Evolutionary conservation across 495 filamentous ascomycete genomes (phyloP), one percentile per base, ranked within the genome.

Genomic region (Cladorrhinum samala): DNA sequence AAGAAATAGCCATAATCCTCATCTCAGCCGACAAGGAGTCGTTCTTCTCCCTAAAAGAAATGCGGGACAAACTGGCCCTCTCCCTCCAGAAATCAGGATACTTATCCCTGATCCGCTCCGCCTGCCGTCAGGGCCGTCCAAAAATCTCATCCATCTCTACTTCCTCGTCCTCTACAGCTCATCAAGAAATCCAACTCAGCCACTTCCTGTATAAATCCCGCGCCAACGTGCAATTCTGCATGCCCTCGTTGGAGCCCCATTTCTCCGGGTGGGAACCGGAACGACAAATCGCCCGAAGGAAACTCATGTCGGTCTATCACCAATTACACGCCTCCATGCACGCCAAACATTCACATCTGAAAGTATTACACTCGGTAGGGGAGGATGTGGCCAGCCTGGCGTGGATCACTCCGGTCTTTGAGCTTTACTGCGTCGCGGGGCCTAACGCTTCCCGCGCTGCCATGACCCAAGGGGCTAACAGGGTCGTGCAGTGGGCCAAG

Each of bases 141-240:
- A 75, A 68, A 18, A 68, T 72, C 44, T 79, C 81, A 44, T 83
- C 92, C 51, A 86, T 97, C 46, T 80, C 89, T 9, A 86, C 93
- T 2, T 86, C 83, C 27, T 86, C 88, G n/a, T n/a, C n/a, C n/a
- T n/a, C n/a, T n/a, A n/a, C n/a, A n/a, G n/a, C n/a, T 6, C 9
- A 5, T 14, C 2, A 24, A 11, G 27, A 33, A 33, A 23, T 7
- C 42, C 81, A 85, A 6, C 70, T 97, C 24, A 80, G 84, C 46
- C 93, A 98, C 70, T 98, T 96, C 68, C 70, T 98, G 27, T 98
- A 95, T 73, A 97, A 96, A 68, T 93, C 88, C 18, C 78, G 86
- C 40, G 83, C 83, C 16, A 96, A 98, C 66, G 93, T 97, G 16
- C 93, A 98, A 63, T 98, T 96, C 66, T 83, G 82, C 38, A 95